A percentile compares a stretch with the other conserved stretches of the same genome.
Evolutionary conservation across 805 yeast genomes (phyloP).

Genomic region (Candida caryicola): DNA sequence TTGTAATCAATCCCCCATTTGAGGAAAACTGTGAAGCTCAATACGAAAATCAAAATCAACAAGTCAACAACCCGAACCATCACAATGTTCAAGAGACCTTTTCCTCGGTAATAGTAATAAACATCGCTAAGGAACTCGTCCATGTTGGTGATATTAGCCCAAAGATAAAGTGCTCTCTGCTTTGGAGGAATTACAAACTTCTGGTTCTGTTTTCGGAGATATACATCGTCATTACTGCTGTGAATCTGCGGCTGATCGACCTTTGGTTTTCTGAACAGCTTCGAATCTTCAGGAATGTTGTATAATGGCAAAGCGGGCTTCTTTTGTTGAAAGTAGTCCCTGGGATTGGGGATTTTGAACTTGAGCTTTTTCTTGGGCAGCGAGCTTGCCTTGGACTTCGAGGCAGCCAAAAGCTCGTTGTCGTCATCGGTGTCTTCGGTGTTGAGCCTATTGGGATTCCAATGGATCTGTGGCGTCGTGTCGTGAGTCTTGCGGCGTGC

Average conservation of each 20-base stretch:
- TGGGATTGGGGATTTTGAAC: constrained; percentile 12
- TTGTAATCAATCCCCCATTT: constrained; percentile 75
- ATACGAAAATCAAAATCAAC: constrained; percentile 73
- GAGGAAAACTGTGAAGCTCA: constrained; percentile 73
- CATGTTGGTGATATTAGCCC: constrained; percentile 94
- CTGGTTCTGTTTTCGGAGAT: constrained; percentile 2
- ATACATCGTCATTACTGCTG: not conserved
- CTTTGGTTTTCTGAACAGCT: constrained; percentile 20
- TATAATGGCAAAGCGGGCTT: constrained; percentile 15
- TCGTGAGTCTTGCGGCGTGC: not conserved
- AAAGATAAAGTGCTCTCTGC: constrained; percentile 86
- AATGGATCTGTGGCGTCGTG: not conserved
- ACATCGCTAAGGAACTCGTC: constrained; percentile 83
- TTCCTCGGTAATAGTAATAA: constrained; percentile 79
- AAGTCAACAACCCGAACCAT: constrained; percentile 64
- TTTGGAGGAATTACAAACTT: constrained; percentile 35
- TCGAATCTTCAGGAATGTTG: constrained; percentile 7
- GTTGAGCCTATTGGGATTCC: constrained; percentile 1
- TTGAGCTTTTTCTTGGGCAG: constrained; percentile 9
- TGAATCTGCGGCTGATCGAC: constrained; percentile 2
- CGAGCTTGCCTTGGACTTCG: not conserved
- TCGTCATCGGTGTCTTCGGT: constrained; percentile 3
- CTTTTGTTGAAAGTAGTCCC: constrained; percentile 4
- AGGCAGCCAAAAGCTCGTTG: constrained; percentile 2
- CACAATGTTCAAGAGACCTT: constrained; percentile 79